phyloP scores from a whole-genome alignment of 345 rosid species.

The Rubroshorea leprosula region DNA sequence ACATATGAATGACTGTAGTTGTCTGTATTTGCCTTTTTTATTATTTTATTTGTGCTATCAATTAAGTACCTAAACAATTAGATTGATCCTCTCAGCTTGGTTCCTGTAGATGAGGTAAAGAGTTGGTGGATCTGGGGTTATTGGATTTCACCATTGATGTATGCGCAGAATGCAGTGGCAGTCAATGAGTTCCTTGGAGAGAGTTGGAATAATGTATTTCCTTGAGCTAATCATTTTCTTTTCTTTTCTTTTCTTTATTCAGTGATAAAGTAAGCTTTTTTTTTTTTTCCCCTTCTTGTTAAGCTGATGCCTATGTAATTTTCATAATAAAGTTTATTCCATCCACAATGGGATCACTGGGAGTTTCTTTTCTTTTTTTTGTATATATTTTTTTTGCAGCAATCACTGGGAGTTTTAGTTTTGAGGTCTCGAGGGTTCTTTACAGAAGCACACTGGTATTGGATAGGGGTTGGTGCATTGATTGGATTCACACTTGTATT shows the following conservation, averaged over 20 bases:
- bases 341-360: too few relatives aligned
- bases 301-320: too few relatives aligned
- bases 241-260: too few relatives aligned
- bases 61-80: conserved; percentile 9
- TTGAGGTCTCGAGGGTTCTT: conserved; percentile 62
- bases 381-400: conserved; percentile 34
- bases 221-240: too few relatives aligned
- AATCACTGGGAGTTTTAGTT: conserved; percentile 61
- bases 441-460: conserved; percentile 61
- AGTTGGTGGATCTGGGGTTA: conserved; percentile 84
- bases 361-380: too few relatives aligned
- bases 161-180: conserved; percentile 82
- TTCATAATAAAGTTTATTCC: too few relatives aligned
- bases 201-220: conserved; percentile 78
- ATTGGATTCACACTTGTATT: conserved; percentile 67
- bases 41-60: conserved; percentile 6
- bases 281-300: too few relatives aligned
- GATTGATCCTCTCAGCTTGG: neutral
- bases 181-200: conserved; percentile 80
- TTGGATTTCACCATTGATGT: conserved; percentile 85
- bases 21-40: conserved; percentile 29
- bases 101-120: conserved; percentile 53
- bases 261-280: too few relatives aligned
- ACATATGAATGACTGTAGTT: too few relatives aligned
- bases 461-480: conserved; percentile 79